phyloP scores from a whole-genome alignment of 2,329 filamentous ascomycete genomes.

The Leptographium flavum region DNA sequence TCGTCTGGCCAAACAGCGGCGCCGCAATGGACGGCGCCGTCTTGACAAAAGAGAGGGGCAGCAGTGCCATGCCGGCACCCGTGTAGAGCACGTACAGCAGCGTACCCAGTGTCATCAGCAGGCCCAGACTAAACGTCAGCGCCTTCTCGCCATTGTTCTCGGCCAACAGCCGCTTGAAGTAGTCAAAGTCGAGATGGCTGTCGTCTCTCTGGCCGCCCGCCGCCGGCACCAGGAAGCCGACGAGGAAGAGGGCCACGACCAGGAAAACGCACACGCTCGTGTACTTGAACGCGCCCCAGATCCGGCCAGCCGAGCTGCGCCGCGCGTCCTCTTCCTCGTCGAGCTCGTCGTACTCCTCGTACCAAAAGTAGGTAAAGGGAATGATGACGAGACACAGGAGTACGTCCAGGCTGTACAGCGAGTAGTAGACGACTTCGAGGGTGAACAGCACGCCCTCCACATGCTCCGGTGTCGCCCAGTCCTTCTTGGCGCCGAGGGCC shows the following conservation, averaged over 20 bases:
- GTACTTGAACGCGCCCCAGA: slow-evolving; percentile 83
- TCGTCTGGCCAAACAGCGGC: slow-evolving; percentile 62
- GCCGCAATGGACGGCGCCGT: slow-evolving; percentile 76
- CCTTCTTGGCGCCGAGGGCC: slow-evolving; percentile 69
- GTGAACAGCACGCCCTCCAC: slow-evolving; percentile 67
- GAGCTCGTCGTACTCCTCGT: slow-evolving; percentile 92
- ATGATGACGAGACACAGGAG: slow-evolving; percentile 79
- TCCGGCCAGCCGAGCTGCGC: slow-evolving; percentile 53
- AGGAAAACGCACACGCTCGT: slow-evolving; percentile 73
- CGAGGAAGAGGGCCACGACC: slow-evolving; percentile 68
- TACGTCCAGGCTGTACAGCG: slow-evolving; percentile 81
- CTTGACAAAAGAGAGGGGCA: slow-evolving; percentile 86
- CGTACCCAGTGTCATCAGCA: slow-evolving; percentile 79
- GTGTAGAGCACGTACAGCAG: slow-evolving; percentile 82
- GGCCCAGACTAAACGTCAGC: slow-evolving; percentile 73
- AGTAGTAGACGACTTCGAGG: slow-evolving; percentile 82
- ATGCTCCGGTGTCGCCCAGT: slow-evolving; percentile 78
- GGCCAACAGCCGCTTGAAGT: slow-evolving; percentile 71
- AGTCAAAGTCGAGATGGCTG: slow-evolving; percentile 69
- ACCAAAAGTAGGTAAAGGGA: slow-evolving; percentile 96
- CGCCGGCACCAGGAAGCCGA: slow-evolving; percentile 88
- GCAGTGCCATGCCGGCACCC: slow-evolving; percentile 70
- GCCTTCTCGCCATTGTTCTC: slow-evolving; percentile 89
- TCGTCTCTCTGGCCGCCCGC: slow-evolving; percentile 46
- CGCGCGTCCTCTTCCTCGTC: slow-evolving; percentile 65